Evolutionary conservation across 495 filamentous ascomycete species (phyloP).

Genomic region (Penicillium pulvis): DNA sequence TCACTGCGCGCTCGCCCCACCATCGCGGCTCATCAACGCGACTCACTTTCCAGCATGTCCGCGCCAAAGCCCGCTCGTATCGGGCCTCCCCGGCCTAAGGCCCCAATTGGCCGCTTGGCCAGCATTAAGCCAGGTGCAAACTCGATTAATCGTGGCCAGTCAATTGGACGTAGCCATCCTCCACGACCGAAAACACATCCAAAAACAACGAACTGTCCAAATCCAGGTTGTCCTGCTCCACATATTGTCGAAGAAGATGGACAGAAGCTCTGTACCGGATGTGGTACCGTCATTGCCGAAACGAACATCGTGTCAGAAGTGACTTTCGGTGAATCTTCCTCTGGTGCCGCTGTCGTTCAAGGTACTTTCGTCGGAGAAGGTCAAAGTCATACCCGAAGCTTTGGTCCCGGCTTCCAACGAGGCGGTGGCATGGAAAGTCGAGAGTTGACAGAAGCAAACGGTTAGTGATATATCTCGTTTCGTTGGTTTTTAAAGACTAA

Average conservation of each 20-base stretch:
- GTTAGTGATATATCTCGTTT: conserved; percentile 12
- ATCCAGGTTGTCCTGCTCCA: conserved; percentile 50
- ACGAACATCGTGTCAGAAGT: conserved; percentile 89
- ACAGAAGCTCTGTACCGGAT: conserved; percentile 69
- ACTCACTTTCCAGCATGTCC: background rate
- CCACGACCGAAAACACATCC: conserved; percentile 43
- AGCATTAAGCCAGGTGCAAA: conserved; percentile 40
- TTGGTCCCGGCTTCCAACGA: conserved; percentile 58
- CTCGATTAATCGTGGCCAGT: conserved; percentile 42
- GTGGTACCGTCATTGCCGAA: conserved; percentile 79
- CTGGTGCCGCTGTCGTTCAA: conserved; percentile 87
- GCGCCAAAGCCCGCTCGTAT: conserved; percentile 31
- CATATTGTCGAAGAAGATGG: conserved; percentile 57
- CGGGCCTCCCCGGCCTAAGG: conserved; percentile 36
- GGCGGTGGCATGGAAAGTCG: conserved; percentile 61
- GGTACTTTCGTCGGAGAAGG: conserved; percentile 84
- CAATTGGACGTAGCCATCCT: conserved; percentile 36
- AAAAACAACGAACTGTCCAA: conserved; percentile 48
- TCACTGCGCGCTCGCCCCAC: conserved; percentile 15
- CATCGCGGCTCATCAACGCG: conserved; percentile 1
- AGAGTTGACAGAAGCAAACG: conserved; percentile 70
- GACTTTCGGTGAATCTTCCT: conserved; percentile 79
- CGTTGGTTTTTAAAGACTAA: background rate
- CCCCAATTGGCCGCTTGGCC: conserved; percentile 44
- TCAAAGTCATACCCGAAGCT: conserved; percentile 66